Conservation (phyloP, 2,329 filamentous ascomycete genomes). For the Fusarium marasasianum region DNA sequence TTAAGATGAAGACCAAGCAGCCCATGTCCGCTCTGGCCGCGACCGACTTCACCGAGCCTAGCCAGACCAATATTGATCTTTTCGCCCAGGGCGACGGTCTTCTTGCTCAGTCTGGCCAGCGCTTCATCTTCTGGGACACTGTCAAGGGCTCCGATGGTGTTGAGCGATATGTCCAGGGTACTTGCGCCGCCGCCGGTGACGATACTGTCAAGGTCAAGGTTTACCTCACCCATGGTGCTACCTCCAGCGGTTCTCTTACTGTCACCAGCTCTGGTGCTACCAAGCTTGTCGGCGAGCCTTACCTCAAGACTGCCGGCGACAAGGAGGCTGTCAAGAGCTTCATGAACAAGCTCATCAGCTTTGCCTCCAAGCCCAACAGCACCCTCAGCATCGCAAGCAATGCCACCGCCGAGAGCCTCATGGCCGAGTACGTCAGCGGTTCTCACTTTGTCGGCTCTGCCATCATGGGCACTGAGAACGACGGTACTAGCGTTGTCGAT, state of each 20-base stretch:
- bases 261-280: constrained; percentile 54
- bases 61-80: constrained; percentile 43
- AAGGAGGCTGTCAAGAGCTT: constrained; percentile 57
- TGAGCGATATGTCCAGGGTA: constrained; percentile 55
- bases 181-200: constrained; percentile 53
- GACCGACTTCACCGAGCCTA: constrained; percentile 40
- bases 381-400: constrained; percentile 61
- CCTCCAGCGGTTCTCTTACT: constrained; percentile 56
- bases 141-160: constrained; percentile 52
- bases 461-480: constrained; percentile 66
- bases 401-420: constrained; percentile 60
- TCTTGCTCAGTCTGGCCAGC: constrained; percentile 56
- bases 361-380: constrained; percentile 67
- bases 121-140: constrained; percentile 59
- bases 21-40: constrained; percentile 48
- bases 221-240: constrained; percentile 61
- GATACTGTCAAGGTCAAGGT: constrained; percentile 58
- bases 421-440: constrained; percentile 61
- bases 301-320: constrained; percentile 46
- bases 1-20: constrained; percentile 53
- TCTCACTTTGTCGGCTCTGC: constrained; percentile 67
- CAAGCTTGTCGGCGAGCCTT: constrained; percentile 51
- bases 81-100: constrained; percentile 51
- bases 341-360: constrained; percentile 70
- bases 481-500: constrained; percentile 69